Conservation (phyloP, 2,329 filamentous ascomycete genomes). For the Sporothrix pseudoabietina region DNA sequence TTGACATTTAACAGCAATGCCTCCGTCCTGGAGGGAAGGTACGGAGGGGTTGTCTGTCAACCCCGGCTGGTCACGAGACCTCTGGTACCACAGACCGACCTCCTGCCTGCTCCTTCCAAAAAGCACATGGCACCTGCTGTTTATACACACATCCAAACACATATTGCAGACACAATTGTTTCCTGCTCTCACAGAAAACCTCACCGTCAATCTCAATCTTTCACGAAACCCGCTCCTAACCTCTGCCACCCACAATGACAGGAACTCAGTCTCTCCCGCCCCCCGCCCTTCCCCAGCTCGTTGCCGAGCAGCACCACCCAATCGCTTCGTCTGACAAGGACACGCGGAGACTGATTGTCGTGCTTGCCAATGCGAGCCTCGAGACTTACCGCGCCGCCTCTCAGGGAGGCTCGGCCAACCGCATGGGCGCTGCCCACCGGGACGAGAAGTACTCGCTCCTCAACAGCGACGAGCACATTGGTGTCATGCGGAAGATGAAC, state of each 20-base stretch:
- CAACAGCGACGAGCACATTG: conserved; percentile 99
- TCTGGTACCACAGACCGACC: background rate
- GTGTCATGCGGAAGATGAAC: conserved; percentile 99
- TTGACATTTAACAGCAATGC: background rate
- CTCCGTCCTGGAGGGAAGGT: background rate
- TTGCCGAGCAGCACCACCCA: conserved; percentile 86
- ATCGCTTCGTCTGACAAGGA: conserved; percentile 88
- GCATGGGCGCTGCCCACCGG: conserved; percentile 61
- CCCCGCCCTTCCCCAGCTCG: conserved; percentile 84
- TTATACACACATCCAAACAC: too few species aligned
- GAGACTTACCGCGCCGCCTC: conserved; percentile 95
- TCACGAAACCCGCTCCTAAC: background rate
- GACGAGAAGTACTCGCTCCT: conserved; percentile 97
- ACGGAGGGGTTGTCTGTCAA: background rate
- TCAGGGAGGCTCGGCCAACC: conserved; percentile 63
- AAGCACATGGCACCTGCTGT: too few species aligned
- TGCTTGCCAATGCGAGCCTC: conserved; percentile 93
- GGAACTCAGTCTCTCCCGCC: conserved; percentile 95
- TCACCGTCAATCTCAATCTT: background rate
- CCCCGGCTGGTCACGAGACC: background rate
- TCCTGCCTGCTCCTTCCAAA: too few species aligned
- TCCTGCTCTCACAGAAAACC: background rate
- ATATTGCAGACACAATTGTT: too few species aligned
- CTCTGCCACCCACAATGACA: conserved; percentile 44
- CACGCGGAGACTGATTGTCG: conserved; percentile 87